These are phyloP conservation scores for Colletotrichum tabaci DNA, from an alignment of 2,329 filamentous ascomycete species.

Conservation along the genomic window DNA sequence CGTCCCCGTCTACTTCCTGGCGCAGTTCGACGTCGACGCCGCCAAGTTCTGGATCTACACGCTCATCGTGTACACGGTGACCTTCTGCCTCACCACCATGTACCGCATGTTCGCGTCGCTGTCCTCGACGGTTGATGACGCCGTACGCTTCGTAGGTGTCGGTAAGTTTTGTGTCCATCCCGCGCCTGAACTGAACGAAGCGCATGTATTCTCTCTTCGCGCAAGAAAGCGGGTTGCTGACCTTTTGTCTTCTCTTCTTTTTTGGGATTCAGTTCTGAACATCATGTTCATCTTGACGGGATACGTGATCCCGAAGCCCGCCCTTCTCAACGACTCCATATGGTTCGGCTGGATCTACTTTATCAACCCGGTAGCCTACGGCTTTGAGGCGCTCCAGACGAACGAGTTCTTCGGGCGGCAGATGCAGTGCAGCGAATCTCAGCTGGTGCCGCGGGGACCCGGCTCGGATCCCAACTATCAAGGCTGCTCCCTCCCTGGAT, in stretches of 20 bases:
- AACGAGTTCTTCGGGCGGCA: constrained; percentile 69
- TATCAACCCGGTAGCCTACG: constrained; percentile 76
- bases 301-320: constrained; percentile 72
- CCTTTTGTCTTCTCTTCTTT: no score
- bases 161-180: constrained; percentile 15
- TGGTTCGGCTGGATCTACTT: constrained; percentile 80
- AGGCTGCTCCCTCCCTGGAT: constrained; percentile 70
- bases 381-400: constrained; percentile 72
- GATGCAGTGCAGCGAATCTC: constrained; percentile 62
- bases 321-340: constrained; percentile 72
- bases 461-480: constrained; percentile 60
- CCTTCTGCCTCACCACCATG: constrained; percentile 41
- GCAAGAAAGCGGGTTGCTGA: neutral
- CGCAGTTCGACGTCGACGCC: constrained; percentile 35
- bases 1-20: constrained; percentile 38
- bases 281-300: constrained; percentile 78
- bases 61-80: constrained; percentile 34
- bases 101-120: constrained; percentile 63
- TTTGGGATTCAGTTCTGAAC: constrained; percentile 60
- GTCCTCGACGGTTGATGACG: constrained; percentile 74
- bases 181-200: no score
- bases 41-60: constrained; percentile 42
- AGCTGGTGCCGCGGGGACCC: constrained; percentile 64
- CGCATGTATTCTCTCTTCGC: no score
- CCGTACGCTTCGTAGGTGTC: constrained; percentile 61